Conservation (phyloP, 2,329 filamentous ascomycete species). For the Immersiporthe knoxdaviesiana region DNA sequence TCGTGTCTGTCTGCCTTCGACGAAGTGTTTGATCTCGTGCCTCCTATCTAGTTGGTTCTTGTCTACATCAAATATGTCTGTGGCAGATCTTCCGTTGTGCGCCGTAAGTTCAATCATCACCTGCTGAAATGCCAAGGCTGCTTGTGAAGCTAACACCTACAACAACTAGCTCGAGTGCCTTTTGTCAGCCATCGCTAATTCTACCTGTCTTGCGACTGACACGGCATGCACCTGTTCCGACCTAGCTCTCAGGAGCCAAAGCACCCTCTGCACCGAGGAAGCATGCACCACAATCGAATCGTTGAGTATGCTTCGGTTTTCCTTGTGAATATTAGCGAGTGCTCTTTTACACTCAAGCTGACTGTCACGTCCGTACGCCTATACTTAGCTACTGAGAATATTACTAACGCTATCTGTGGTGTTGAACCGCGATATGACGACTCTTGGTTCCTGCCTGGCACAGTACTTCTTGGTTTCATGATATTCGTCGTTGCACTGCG, state of each 20-base stretch:
- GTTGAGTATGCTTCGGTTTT: neutral
- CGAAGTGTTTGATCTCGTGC: too few relatives aligned
- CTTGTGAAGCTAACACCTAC: too few relatives aligned
- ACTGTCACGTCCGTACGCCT: too few relatives aligned
- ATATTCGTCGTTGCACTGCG: neutral
- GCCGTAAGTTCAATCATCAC: neutral
- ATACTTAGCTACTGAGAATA: neutral
- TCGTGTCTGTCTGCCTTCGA: too few relatives aligned
- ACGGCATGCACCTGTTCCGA: neutral
- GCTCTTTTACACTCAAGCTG: too few relatives aligned
- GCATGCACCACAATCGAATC: neutral
- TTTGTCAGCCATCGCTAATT: neutral
- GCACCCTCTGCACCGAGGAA: neutral
- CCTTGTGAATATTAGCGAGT: too few relatives aligned
- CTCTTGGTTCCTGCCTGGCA: neutral
- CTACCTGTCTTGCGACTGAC: neutral
- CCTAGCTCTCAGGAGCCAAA: neutral
- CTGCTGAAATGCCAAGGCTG: neutral
- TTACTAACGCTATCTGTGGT: neutral
- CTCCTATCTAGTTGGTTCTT: too few relatives aligned
- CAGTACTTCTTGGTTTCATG: neutral
- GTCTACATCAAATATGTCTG: neutral
- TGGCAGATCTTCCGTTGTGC: neutral
- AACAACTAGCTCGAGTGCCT: neutral
- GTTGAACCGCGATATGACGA: neutral